A percentile compares a stretch with the other conserved stretches of the same genome.
Conservation (phyloP, 164 flowering plant genomes). For the Amborella trichopoda region DNA sequence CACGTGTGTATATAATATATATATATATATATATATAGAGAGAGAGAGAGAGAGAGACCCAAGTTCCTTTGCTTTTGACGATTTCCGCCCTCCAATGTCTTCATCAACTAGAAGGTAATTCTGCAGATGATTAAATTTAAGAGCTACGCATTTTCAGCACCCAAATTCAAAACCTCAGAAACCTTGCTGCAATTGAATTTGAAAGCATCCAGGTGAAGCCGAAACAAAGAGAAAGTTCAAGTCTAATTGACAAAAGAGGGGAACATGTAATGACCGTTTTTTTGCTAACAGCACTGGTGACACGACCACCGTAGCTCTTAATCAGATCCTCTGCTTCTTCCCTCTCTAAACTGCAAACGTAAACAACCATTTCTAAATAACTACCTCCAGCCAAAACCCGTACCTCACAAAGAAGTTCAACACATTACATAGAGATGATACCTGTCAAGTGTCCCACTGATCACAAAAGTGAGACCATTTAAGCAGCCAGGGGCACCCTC, state of each 20-base stretch:
- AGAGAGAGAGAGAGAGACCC: too few species aligned
- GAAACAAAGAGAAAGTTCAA: not conserved
- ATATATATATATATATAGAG: too few species aligned
- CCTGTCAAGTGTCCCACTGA: slow-evolving; percentile 99
- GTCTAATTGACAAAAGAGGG: slow-evolving; percentile 4
- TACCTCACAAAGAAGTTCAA: not conserved
- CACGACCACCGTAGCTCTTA: slow-evolving; percentile 93
- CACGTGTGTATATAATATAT: too few species aligned
- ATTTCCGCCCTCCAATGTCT: slow-evolving; percentile 87
- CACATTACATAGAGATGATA: slow-evolving; percentile 13
- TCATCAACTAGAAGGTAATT: slow-evolving; percentile 91
- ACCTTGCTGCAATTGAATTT: too few species aligned
- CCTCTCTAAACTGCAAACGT: slow-evolving; percentile 78
- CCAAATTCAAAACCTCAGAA: too few species aligned
- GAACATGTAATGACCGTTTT: slow-evolving; percentile 52
- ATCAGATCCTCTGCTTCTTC: slow-evolving; percentile 97
- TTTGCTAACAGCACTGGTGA: slow-evolving; percentile 93
- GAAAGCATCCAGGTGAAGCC: not conserved
- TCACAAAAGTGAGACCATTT: slow-evolving; percentile 83
- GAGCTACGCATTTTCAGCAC: too few species aligned
- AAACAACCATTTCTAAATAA: not conserved
- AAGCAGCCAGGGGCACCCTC: slow-evolving; percentile 85
- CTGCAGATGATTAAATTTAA: slow-evolving; percentile 36
- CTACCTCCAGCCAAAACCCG: not conserved
- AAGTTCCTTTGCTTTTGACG: slow-evolving; percentile 83